Conservation (phyloP, 2,329 filamentous ascomycete genomes). For the Aspergillus uvarum region DNA sequence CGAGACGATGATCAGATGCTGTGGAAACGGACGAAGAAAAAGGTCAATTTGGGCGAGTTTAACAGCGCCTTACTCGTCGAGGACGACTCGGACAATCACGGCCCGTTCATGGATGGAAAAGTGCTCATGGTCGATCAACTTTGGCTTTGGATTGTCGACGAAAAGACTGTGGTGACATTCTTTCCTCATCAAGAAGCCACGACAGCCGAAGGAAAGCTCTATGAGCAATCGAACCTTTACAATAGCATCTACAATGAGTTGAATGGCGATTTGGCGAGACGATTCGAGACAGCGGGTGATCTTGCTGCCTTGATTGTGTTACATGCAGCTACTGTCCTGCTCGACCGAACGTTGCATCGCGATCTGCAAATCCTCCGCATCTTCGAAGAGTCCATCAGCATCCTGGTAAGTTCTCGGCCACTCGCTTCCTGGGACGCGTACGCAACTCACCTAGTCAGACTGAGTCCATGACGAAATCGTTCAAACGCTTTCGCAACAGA, state of each 20-base stretch:
- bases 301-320: constrained; percentile 62
- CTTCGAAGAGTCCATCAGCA: constrained; percentile 65
- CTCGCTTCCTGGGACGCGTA: not conserved
- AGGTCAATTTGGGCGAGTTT: constrained; percentile 42
- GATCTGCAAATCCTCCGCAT: constrained; percentile 65
- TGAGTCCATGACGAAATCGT: constrained; percentile 61
- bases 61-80: constrained; percentile 42
- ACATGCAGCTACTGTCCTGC: constrained; percentile 62
- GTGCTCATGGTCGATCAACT: constrained; percentile 69
- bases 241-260: constrained; percentile 66
- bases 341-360: constrained; percentile 60
- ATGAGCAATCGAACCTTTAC: constrained; percentile 57
- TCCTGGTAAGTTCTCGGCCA: constrained; percentile 48
- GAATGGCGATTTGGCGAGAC: constrained; percentile 62
- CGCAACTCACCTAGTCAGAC: constrained; percentile 42
- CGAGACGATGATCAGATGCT: constrained; percentile 67
- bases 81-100: constrained; percentile 15
- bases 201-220: constrained; percentile 34
- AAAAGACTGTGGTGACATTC: constrained; percentile 35
- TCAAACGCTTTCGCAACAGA: constrained; percentile 62
- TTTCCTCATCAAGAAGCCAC: constrained; percentile 38
- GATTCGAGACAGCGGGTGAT: constrained; percentile 62
- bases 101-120: constrained; percentile 33
- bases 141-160: constrained; percentile 53
- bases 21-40: constrained; percentile 61